A percentile compares a stretch with the other conserved stretches of the same genome.
Conservation (phyloP, 2,329 filamentous ascomycete species). For the Diaporthe sp. region DNA sequence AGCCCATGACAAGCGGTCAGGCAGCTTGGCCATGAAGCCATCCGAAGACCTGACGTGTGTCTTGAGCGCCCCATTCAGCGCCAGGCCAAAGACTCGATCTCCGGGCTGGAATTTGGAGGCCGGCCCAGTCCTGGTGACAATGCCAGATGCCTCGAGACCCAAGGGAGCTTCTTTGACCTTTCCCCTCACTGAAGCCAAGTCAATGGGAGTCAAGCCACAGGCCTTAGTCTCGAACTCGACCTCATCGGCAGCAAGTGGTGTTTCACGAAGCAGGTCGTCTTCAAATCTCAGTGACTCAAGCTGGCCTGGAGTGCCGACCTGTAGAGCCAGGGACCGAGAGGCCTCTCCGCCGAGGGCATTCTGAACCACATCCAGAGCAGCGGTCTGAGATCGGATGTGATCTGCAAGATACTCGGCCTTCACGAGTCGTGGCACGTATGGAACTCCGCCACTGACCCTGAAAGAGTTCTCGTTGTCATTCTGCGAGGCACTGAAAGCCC, state of each 20-base stretch:
- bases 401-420: conserved; percentile 41
- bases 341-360: conserved; percentile 23
- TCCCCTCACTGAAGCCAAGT: conserved; percentile 41
- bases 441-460: conserved; percentile 34
- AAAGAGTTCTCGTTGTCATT: conserved; percentile 45
- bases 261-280: conserved; percentile 39
- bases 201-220: conserved; percentile 41
- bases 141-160: conserved; percentile 43
- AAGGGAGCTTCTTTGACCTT: conserved; percentile 35
- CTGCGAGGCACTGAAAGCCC: conserved; percentile 34
- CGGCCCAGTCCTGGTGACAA: conserved; percentile 43
- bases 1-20: conserved; percentile 40
- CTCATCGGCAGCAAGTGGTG: conserved; percentile 40
- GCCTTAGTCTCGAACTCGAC: conserved; percentile 45
- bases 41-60: conserved; percentile 43
- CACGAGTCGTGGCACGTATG: conserved; percentile 41
- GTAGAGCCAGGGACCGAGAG: conserved; percentile 31
- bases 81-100: conserved; percentile 45
- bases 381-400: conserved; percentile 43
- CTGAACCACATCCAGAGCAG: conserved; percentile 16
- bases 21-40: conserved; percentile 41
- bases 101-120: conserved; percentile 40
- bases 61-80: conserved; percentile 43
- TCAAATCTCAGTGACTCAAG: conserved; percentile 44
- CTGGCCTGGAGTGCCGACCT: conserved; percentile 41